A percentile compares a stretch with the other conserved stretches of the same genome.
These are phyloP conservation scores for Phyllosticta ampelicida DNA, from an alignment of 2,329 filamentous ascomycete species.

Conservation along the genomic window DNA sequence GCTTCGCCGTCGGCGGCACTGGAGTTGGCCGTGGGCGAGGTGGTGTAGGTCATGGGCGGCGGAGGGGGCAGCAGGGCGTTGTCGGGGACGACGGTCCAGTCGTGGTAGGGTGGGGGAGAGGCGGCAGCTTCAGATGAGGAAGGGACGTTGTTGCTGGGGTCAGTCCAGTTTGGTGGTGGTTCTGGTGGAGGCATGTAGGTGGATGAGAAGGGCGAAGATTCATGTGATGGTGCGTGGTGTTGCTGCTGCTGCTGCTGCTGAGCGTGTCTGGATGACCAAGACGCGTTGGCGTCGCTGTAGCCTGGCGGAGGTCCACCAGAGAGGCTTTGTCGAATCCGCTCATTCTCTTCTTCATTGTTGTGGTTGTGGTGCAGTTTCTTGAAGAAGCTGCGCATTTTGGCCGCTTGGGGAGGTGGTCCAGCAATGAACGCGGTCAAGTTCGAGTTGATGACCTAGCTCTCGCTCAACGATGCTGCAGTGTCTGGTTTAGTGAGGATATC, in stretches of 20 bases:
- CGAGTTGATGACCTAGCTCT: neutral
- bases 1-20: constrained; percentile 51
- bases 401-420: neutral
- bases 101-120: constrained; percentile 50
- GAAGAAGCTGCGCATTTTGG: neutral
- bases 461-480: neutral
- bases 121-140: constrained; percentile 23
- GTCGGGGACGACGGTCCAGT: constrained; percentile 65
- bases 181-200: constrained; percentile 14
- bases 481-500: too few relatives aligned
- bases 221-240: neutral
- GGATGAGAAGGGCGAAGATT: neutral
- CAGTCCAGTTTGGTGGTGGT: constrained; percentile 11
- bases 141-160: constrained; percentile 18
- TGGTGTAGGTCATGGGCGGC: constrained; percentile 54
- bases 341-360: neutral
- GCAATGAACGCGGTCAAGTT: neutral
- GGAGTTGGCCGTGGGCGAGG: constrained; percentile 60
- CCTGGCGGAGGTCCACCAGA: neutral
- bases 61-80: constrained; percentile 63
- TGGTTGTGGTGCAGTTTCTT: neutral
- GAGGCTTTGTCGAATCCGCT: neutral
- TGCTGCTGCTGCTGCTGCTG: neutral
- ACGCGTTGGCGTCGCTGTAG: neutral
- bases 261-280: neutral